A percentile compares a stretch with the other conserved stretches of the same genome.
phyloP scores from a whole-genome alignment of 208 protist genomes.

The Naegleria gruberi region DNA sequence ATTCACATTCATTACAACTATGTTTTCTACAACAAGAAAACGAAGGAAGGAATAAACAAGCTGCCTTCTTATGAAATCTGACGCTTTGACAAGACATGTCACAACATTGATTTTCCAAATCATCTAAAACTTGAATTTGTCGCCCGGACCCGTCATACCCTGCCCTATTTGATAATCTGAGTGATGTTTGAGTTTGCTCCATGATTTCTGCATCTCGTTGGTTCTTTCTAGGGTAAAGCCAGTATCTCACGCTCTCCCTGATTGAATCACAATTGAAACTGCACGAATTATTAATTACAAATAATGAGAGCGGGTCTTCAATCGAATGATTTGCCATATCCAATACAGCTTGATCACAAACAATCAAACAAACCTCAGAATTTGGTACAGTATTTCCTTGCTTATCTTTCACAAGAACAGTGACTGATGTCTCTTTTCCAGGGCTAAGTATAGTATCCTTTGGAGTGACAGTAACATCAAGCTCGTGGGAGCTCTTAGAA shows the following conservation, averaged over 20 bases:
- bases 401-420: not conserved
- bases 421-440: not conserved
- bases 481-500: not conserved
- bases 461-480: not conserved
- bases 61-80: no score
- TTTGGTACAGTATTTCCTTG: not conserved
- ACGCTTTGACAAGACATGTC: no score
- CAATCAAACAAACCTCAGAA: not conserved
- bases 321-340: not conserved
- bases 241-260: not conserved
- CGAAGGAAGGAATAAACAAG: no score
- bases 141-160: no score
- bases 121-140: no score
- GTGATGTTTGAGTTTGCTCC: not conserved
- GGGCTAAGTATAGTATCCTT: not conserved
- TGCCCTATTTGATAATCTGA: not conserved
- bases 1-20: not conserved
- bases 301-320: not conserved
- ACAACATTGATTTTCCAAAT: no score
- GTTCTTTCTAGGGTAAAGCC: not conserved
- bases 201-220: not conserved
- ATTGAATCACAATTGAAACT: no score
- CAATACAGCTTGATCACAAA: conserved; percentile 15
- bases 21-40: not conserved
- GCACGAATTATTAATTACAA: not conserved